These are phyloP conservation scores for Gossypium thurberi DNA, from an alignment of 345 rosid genomes.

Conservation along the genomic window DNA sequence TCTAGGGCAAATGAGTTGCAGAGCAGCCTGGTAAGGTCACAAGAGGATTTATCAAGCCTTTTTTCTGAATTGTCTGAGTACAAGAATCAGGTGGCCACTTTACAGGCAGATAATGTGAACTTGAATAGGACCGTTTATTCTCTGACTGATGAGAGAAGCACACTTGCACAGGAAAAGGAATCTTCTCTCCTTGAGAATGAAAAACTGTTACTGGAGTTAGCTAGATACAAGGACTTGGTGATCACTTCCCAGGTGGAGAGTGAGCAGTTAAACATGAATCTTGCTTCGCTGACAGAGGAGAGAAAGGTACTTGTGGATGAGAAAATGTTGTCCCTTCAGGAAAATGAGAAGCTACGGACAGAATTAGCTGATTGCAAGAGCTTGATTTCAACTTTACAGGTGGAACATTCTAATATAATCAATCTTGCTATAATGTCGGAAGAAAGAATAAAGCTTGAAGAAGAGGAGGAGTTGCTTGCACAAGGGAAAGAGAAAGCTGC, in stretches of 20 bases:
- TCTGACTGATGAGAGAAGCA: slow-evolving; percentile 41
- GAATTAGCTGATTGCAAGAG: slow-evolving; percentile 56
- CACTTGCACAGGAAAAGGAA: slow-evolving; percentile 38
- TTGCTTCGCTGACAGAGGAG: slow-evolving; percentile 46
- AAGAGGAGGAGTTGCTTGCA: slow-evolving; percentile 43
- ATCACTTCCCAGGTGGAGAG: slow-evolving; percentile 46
- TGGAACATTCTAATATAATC: slow-evolving; percentile 37
- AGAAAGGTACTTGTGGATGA: slow-evolving; percentile 39
- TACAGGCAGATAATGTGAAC: slow-evolving; percentile 51
- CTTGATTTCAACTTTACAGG: slow-evolving; percentile 43
- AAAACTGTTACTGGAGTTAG: slow-evolving; percentile 47
- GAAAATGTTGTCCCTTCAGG: slow-evolving; percentile 30
- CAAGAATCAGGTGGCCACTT: slow-evolving; percentile 32
- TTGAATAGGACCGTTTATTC: slow-evolving; percentile 37
- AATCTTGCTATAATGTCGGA: slow-evolving; percentile 32
- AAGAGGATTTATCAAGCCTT: slow-evolving; percentile 28
- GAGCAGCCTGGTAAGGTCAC: slow-evolving; percentile 45
- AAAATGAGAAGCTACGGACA: slow-evolving; percentile 45
- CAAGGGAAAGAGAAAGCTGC: slow-evolving; percentile 38
- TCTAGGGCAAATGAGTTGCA: slow-evolving; percentile 49
- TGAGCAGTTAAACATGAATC: slow-evolving; percentile 33
- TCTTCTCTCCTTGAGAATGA: slow-evolving; percentile 36
- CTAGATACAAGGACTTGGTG: slow-evolving; percentile 35
- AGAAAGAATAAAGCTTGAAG: slow-evolving; percentile 41
- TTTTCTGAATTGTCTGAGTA: slow-evolving; percentile 42